Percentiles rank a stretch among this genome's conserved stretches.
Evolutionary conservation across 2,329 filamentous ascomycete species (phyloP).

Genomic region (Colletotrichum sp.): DNA sequence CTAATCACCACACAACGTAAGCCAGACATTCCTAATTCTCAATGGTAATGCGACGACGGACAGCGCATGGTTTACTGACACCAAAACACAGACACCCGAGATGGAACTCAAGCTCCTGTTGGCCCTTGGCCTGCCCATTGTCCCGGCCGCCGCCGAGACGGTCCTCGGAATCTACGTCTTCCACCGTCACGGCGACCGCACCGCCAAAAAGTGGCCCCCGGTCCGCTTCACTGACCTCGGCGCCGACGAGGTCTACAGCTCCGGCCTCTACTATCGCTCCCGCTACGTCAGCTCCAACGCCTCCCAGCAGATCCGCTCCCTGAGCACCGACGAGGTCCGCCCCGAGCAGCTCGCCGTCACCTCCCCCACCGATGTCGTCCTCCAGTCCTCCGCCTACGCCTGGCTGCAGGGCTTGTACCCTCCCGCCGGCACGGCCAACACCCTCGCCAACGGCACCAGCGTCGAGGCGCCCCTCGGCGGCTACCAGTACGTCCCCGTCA

Average conservation of each 20-base stretch:
- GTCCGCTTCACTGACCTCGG: slow-evolving; percentile 80
- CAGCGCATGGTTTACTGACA: not conserved
- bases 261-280: slow-evolving; percentile 76
- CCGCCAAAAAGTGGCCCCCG: slow-evolving; percentile 74
- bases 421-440: slow-evolving; percentile 67
- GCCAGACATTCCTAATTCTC: not conserved
- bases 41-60: not conserved
- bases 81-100: not conserved
- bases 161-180: slow-evolving; percentile 86
- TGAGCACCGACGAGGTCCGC: slow-evolving; percentile 70
- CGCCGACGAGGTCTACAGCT: slow-evolving; percentile 74
- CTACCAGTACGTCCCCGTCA: slow-evolving; percentile 84
- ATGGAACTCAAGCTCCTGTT: slow-evolving; percentile 45
- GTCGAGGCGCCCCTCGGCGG: slow-evolving; percentile 75
- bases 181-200: slow-evolving; percentile 88
- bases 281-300: slow-evolving; percentile 73
- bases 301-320: slow-evolving; percentile 64
- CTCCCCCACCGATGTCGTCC: slow-evolving; percentile 75
- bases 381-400: slow-evolving; percentile 79
- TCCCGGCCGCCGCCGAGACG: slow-evolving; percentile 62
- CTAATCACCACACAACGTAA: not conserved
- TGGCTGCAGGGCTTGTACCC: slow-evolving; percentile 91
- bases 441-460: slow-evolving; percentile 72
- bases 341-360: slow-evolving; percentile 74
- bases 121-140: slow-evolving; percentile 31